phyloP scores from a whole-genome alignment of 805 yeast genomes.

The Hyphopichia homilentoma region DNA sequence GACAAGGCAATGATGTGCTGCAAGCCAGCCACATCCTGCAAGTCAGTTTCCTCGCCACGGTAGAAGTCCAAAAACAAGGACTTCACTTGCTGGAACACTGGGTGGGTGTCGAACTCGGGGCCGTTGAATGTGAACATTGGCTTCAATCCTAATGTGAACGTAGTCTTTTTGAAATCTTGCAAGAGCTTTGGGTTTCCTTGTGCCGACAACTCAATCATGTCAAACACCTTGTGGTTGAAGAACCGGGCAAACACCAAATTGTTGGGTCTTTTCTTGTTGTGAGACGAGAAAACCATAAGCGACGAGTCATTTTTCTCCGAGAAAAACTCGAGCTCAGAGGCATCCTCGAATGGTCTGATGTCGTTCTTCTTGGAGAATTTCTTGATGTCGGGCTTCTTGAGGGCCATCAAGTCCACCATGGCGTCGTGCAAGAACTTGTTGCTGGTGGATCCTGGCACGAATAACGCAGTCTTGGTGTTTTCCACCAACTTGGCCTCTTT shows the following conservation, averaged over 20 bases:
- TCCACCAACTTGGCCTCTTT: conserved; percentile 86
- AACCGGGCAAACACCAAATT: conserved; percentile 85
- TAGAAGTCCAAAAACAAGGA: conserved; percentile 88
- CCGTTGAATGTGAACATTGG: conserved; percentile 96
- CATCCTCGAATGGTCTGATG: conserved; percentile 89
- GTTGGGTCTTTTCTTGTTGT: conserved; percentile 90
- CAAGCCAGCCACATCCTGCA: conserved; percentile 91
- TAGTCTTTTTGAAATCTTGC: conserved; percentile 72
- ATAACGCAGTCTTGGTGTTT: conserved; percentile 84
- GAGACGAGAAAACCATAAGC: conserved; percentile 70
- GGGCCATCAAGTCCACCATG: conserved; percentile 80
- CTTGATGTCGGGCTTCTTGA: conserved; percentile 87
- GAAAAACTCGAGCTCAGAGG: conserved; percentile 80
- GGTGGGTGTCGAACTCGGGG: conserved; percentile 84
- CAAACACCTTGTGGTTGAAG: conserved; percentile 85
- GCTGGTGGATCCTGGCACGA: conserved; percentile 84
- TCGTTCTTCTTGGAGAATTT: conserved; percentile 88
- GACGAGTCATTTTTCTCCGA: conserved; percentile 93
- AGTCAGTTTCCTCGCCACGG: conserved; percentile 74
- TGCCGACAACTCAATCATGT: conserved; percentile 86
- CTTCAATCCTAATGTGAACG: conserved; percentile 84
- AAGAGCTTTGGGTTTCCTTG: conserved; percentile 64
- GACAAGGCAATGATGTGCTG: conserved; percentile 86
- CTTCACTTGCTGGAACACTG: conserved; percentile 79
- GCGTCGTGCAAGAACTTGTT: conserved; percentile 81